Percentiles rank a stretch among this genome's conserved stretches.
phyloP scores from a whole-genome alignment of 371 early-diverging fungal genomes.

The Mortierella sp. region DNA sequence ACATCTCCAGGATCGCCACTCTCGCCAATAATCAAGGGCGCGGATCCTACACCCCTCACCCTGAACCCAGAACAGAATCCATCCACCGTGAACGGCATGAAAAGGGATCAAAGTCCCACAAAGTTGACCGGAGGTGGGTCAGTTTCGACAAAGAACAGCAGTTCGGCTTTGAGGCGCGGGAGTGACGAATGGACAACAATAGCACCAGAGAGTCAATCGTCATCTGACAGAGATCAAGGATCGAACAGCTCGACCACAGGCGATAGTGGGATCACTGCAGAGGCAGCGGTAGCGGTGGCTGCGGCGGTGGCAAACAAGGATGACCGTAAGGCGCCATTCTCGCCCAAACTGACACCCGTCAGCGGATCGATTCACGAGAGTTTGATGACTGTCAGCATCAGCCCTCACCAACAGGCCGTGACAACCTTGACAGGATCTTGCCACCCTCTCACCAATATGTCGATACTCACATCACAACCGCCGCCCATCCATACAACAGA shows the following conservation, averaged over 20 bases:
- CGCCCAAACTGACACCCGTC: conserved; percentile 15
- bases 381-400: not conserved
- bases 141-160: not conserved
- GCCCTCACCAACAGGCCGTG: not conserved
- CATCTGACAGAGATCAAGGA: conserved; percentile 1
- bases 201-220: not conserved
- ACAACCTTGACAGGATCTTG: not conserved
- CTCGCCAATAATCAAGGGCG: conserved; percentile 19
- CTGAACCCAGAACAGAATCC: conserved; percentile 19
- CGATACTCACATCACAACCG: conserved; percentile 1
- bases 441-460: not conserved
- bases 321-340: conserved; percentile 4
- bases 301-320: conserved; percentile 14
- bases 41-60: conserved; percentile 28
- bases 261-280: not conserved
- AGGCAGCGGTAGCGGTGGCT: conserved; percentile 10
- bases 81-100: not conserved
- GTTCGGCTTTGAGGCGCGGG: conserved; percentile 10
- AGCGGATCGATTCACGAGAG: conserved; percentile 27
- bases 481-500: conserved; percentile 29
- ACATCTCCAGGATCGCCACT: conserved; percentile 43
- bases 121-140: not conserved
- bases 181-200: conserved; percentile 10
- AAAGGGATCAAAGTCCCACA: conserved; percentile 18
- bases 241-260: conserved; percentile 13